A percentile compares a stretch with the other conserved stretches of the same genome.
Conservation (phyloP, 1,284 basidiomycete genomes). For the Puccinia brachypodii region DNA sequence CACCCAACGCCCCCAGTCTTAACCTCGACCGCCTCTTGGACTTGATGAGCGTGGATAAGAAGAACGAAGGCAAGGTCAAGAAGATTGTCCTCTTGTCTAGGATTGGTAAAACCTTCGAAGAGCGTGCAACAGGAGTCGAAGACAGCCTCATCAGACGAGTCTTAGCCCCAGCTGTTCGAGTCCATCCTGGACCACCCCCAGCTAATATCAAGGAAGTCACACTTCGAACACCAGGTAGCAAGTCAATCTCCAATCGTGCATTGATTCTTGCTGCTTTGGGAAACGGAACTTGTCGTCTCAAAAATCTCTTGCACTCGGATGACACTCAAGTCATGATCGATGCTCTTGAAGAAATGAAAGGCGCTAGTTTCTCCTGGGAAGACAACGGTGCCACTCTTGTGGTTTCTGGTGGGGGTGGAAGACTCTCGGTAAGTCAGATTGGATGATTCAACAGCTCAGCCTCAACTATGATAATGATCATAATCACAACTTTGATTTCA, state of each 20-base stretch:
- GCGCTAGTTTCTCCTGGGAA: slow-evolving; percentile 86
- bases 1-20: slow-evolving; percentile 62
- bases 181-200: slow-evolving; percentile 68
- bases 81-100: slow-evolving; percentile 88
- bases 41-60: slow-evolving; percentile 93
- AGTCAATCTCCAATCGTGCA: slow-evolving; percentile 95
- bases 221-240: slow-evolving; percentile 91
- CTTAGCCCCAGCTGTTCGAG: slow-evolving; percentile 72
- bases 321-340: slow-evolving; percentile 99
- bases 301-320: slow-evolving; percentile 91
- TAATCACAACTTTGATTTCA: too few relatives aligned
- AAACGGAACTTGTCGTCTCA: slow-evolving; percentile 80
- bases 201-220: slow-evolving; percentile 66
- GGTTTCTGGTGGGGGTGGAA: slow-evolving; percentile 81
- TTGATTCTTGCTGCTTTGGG: slow-evolving; percentile 90
- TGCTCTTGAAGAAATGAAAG: slow-evolving; percentile 83
- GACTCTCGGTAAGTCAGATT: slow-evolving; percentile 61
- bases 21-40: slow-evolving; percentile 82
- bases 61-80: slow-evolving; percentile 83
- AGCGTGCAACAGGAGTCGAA: slow-evolving; percentile 79
- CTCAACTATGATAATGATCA: too few relatives aligned
- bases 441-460: not conserved
- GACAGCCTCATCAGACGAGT: slow-evolving; percentile 78
- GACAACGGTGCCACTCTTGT: slow-evolving; percentile 90
- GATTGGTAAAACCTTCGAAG: slow-evolving; percentile 90